Conservation (phyloP, 163 green algal species). For the Volvox carteri region DNA sequence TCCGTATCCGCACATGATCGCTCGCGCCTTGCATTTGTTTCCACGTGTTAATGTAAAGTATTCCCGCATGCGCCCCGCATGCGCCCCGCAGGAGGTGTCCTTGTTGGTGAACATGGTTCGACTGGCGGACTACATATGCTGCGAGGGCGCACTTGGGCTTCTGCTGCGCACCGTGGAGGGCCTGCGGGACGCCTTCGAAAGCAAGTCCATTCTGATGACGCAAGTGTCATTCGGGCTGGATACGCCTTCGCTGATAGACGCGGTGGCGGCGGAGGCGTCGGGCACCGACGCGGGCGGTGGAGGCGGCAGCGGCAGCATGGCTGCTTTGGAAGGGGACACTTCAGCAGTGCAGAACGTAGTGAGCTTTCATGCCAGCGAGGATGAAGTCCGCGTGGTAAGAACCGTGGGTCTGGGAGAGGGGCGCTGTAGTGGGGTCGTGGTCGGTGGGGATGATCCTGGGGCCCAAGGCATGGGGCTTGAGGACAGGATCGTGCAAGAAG, state of each 20-base stretch:
- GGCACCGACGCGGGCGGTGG: background rate
- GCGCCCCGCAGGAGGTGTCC: conserved; percentile 66
- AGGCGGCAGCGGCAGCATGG: background rate
- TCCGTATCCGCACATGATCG: too few relatives aligned
- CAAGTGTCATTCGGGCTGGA: conserved; percentile 36
- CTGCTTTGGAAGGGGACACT: background rate
- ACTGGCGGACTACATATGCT: conserved; percentile 80
- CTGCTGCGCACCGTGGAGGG: conserved; percentile 62
- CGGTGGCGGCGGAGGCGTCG: background rate
- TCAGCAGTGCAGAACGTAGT: conserved; percentile 2
- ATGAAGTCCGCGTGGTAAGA: conserved; percentile 43
- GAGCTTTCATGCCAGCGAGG: conserved; percentile 45
- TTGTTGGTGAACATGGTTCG: conserved; percentile 76
- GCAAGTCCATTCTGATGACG: conserved; percentile 39
- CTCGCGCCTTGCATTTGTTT: too few relatives aligned
- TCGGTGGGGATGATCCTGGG: too few relatives aligned
- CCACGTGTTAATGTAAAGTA: too few relatives aligned
- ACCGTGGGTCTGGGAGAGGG: too few relatives aligned
- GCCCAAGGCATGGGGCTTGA: too few relatives aligned
- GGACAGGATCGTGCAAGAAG: too few relatives aligned
- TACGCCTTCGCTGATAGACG: conserved; percentile 20
- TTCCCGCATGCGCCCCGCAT: too few relatives aligned
- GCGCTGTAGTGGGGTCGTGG: too few relatives aligned
- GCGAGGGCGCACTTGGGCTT: conserved; percentile 64
- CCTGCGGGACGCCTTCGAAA: conserved; percentile 57